These are phyloP conservation scores for Agroathelia rolfsii DNA, from an alignment of 1,284 basidiomycete species.

Conservation along the genomic window DNA sequence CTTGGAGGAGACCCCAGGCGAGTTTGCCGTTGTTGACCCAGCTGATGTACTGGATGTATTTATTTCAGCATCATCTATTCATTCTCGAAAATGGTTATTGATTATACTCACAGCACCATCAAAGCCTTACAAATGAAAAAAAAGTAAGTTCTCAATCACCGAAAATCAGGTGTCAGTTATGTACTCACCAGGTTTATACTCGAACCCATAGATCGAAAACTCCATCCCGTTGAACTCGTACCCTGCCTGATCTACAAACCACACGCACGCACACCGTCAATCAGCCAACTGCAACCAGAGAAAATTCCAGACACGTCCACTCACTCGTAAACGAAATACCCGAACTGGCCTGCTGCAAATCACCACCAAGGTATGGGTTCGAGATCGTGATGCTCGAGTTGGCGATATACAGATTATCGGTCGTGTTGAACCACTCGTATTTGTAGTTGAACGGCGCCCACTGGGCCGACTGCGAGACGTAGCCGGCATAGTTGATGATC, in stretches of 20 bases:
- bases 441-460: conserved; percentile 70
- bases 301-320: too few relatives aligned
- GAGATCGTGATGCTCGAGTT: conserved; percentile 39
- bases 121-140: too few relatives aligned
- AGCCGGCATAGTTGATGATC: conserved; percentile 26
- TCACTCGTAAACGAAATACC: conserved; percentile 49
- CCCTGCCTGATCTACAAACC: conserved; percentile 38
- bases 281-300: too few relatives aligned
- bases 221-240: conserved; percentile 43
- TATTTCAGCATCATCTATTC: too few relatives aligned
- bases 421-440: conserved; percentile 50
- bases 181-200: conserved; percentile 71
- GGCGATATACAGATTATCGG: conserved; percentile 43
- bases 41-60: conserved; percentile 58
- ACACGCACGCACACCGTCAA: too few relatives aligned
- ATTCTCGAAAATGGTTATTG: too few relatives aligned
- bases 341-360: conserved; percentile 74
- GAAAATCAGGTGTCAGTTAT: too few relatives aligned
- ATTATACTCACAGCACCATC: too few relatives aligned
- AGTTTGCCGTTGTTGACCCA: conserved; percentile 57
- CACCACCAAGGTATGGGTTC: conserved; percentile 71
- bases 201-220: conserved; percentile 60
- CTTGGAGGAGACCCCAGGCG: conserved; percentile 60
- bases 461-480: conserved; percentile 76
- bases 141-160: too few relatives aligned